Conservation (phyloP, 495 filamentous ascomycete genomes). For the Daldinia bambusicola region DNA sequence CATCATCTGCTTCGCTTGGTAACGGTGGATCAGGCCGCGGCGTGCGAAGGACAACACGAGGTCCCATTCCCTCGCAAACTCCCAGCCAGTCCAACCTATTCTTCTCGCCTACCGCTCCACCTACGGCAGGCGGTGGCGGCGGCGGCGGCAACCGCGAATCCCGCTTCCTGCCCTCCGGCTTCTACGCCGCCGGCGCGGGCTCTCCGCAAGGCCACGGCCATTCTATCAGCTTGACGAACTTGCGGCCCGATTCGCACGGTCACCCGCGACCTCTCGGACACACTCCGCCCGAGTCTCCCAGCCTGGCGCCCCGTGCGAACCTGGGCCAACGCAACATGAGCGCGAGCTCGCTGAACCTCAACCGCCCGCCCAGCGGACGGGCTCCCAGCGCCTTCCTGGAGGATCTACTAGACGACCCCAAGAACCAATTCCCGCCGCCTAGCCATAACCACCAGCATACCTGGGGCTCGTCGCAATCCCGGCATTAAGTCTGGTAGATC, state of each 20-base stretch:
- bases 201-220: conserved; percentile 60
- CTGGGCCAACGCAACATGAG: conserved; percentile 63
- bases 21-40: conserved; percentile 56
- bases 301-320: conserved; percentile 47
- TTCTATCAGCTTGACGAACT: conserved; percentile 64
- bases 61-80: conserved; percentile 56
- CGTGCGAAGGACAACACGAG: conserved; percentile 53
- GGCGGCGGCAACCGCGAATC: conserved; percentile 64
- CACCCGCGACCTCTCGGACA: conserved; percentile 55
- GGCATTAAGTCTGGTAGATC: too few species aligned
- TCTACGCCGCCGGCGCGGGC: conserved; percentile 77
- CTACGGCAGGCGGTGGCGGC: conserved; percentile 49
- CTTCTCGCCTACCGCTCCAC: conserved; percentile 88
- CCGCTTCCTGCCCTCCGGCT: conserved; percentile 90
- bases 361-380: conserved; percentile 71
- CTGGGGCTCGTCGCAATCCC: conserved; percentile 38
- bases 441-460: conserved; percentile 39
- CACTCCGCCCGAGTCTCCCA: conserved; percentile 71
- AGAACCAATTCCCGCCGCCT: conserved; percentile 52
- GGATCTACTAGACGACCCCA: conserved; percentile 80
- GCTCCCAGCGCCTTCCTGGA: conserved; percentile 94
- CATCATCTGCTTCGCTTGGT: conserved; percentile 69
- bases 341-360: conserved; percentile 75
- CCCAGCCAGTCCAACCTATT: conserved; percentile 74
- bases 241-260: conserved; percentile 63